Evolutionary conservation across 2,329 filamentous ascomycete species (phyloP), one percentile per base, ranked within the genome.

Genomic region (Stachybotrys elegans): DNA sequence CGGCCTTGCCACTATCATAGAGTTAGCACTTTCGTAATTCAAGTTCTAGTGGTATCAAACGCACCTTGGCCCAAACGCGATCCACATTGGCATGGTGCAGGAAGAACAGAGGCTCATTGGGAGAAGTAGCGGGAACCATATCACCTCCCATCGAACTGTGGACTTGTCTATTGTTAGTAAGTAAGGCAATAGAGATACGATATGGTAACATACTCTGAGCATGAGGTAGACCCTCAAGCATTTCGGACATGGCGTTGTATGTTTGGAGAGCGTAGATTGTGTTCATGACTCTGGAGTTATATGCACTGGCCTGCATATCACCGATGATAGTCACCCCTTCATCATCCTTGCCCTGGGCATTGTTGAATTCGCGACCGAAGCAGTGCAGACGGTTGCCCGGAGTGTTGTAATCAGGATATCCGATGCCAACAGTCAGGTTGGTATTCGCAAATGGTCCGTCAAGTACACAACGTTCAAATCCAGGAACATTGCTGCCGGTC

Each of bases 51-150:
- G 5, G 21, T 12, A 13, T 5, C 5, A 23, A 17, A n/a, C 38
- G 4, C 29, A 40, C 38, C 38, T 40, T 40, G 14, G 38, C 38
- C 38, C 38, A 52, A 19, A 34, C 50, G 4, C 54, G 53, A 20
- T 60, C 56, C 2, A 60, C 51, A 11, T 60, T 56, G 9, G 50
- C 49, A 19, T 60, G 57, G 27, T 59, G 57, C 0, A 60, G 42
- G 40, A 54, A 59, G 41, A 59, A 59, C 4, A 60, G 45, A n/a
- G 57, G 50, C 32, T 60, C 55, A 16, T 54, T 54, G 5, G 57
- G 55, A 4, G 53, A 54, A n/a, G 54, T 57, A n/a, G 54, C 39
- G 2, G 54, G 54, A 3, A 51, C 52, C 52, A 57, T 57, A 2
- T 57, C 54, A 8, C 54, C 54, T 0, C 51, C 52, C 29, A 57